These are phyloP conservation scores for Pelargonium hybrid DNA, from an alignment of 441 rosid genomes.

Conservation along the genomic window DNA sequence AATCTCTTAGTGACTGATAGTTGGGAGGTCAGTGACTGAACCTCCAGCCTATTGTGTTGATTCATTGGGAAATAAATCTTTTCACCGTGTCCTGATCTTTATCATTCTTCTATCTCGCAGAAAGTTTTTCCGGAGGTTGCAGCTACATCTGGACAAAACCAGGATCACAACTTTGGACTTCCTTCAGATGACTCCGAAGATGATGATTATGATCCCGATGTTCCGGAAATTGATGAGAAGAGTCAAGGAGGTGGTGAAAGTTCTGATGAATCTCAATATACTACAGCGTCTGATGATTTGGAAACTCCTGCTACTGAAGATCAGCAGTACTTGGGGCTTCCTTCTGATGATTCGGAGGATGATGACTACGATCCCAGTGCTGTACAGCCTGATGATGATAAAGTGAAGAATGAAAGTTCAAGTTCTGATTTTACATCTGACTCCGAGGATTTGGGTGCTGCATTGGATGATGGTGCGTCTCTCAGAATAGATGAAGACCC, in stretches of 20 bases:
- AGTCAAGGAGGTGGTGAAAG: slow-evolving; percentile 39
- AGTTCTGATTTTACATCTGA: slow-evolving; percentile 73
- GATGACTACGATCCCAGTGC: slow-evolving; percentile 74
- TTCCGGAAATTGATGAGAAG: slow-evolving; percentile 30
- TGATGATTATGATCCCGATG: slow-evolving; percentile 63
- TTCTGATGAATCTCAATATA: slow-evolving; percentile 54
- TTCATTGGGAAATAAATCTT: slow-evolving; percentile 9
- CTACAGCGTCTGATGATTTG: slow-evolving; percentile 51
- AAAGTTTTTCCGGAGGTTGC: slow-evolving; percentile 87
- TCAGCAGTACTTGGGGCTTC: slow-evolving; percentile 32
- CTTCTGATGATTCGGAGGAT: slow-evolving; percentile 91
- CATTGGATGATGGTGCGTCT: slow-evolving; percentile 23
- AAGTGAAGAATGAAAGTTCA: slow-evolving; percentile 42
- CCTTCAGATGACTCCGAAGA: slow-evolving; percentile 89
- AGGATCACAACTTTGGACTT: slow-evolving; percentile 47
- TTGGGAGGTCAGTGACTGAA: slow-evolving; percentile 62
- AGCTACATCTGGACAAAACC: slow-evolving; percentile 36
- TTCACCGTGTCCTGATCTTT: slow-evolving; percentile 6
- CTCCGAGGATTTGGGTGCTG: slow-evolving; percentile 53
- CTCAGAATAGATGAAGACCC: slow-evolving; percentile 27
- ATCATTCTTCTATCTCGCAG: slow-evolving; percentile 34
- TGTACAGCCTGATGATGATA: slow-evolving; percentile 29
- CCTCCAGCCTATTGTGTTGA: not conserved
- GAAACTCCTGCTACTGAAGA: slow-evolving; percentile 30
- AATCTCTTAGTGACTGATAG: slow-evolving; percentile 45